Evolutionary conservation across 768 basidiomycete genomes (phyloP).

Genomic region (Erythrobasidium yunnanense): DNA sequence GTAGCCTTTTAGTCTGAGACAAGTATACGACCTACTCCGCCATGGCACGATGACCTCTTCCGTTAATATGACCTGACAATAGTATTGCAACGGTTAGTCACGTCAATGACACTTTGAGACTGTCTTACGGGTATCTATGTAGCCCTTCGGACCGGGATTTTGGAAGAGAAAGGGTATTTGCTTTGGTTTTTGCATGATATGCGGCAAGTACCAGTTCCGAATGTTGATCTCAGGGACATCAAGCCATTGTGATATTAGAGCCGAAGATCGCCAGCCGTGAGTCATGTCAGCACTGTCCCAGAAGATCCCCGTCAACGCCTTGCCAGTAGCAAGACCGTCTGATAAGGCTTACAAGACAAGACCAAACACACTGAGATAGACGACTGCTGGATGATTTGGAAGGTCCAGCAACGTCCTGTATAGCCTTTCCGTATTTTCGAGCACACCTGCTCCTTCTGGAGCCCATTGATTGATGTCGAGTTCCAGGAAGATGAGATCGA

Average conservation of each 20-base stretch:
- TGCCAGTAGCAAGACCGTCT: not conserved
- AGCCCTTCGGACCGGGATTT: not conserved
- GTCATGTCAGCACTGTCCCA: not conserved
- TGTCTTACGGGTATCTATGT: constrained; percentile 10
- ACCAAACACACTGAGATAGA: constrained; percentile 27
- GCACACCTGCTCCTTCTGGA: constrained; percentile 5
- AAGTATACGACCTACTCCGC: constrained; percentile 13
- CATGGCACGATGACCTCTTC: constrained; percentile 16
- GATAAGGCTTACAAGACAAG: constrained; percentile 23
- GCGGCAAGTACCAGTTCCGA: constrained; percentile 25
- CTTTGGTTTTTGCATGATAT: constrained; percentile 21
- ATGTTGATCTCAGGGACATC: constrained; percentile 26
- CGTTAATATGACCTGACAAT: constrained; percentile 26
- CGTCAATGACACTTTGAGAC: not conserved
- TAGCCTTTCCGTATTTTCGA: constrained; percentile 25
- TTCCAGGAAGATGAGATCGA: constrained; percentile 20
- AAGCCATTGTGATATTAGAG: constrained; percentile 24
- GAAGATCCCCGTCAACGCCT: no score
- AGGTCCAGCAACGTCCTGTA: constrained; percentile 27
- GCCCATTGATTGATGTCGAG: constrained; percentile 26
- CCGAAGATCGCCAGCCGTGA: constrained; percentile 5
- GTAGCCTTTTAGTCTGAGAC: not conserved
- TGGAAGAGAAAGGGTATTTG: constrained; percentile 2
- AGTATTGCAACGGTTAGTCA: no score
- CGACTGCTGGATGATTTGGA: constrained; percentile 29